Percentiles rank a stretch among this genome's conserved stretches.
Evolutionary conservation across 257 asterid genomes (phyloP).

Genomic region (Nicotiana noctiflora): DNA sequence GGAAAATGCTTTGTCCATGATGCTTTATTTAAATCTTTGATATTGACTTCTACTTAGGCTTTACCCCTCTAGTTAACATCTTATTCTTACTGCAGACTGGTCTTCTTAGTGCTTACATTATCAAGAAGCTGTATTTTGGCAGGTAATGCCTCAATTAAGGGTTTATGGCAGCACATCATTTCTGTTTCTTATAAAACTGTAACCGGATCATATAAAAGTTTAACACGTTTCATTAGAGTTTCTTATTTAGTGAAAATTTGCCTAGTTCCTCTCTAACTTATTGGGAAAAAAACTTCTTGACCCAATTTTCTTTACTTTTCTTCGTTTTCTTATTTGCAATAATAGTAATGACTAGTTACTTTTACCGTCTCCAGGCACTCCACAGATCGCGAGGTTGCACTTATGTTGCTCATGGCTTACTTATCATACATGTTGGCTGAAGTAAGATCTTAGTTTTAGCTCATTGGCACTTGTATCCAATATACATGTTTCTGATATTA

Average conservation of each 20-base stretch:
- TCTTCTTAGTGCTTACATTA: conserved; percentile 36
- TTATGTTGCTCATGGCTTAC: conserved; percentile 48
- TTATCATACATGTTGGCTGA: conserved; percentile 36
- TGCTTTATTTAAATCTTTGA: background rate
- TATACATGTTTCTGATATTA: background rate
- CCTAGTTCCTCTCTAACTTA: background rate
- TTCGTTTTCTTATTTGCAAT: background rate
- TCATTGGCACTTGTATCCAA: background rate
- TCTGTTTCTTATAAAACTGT: background rate
- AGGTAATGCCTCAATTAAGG: conserved; percentile 17
- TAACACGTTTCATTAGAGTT: background rate
- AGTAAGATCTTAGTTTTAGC: conserved; percentile 13
- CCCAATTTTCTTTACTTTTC: background rate
- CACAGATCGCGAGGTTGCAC: conserved; percentile 46
- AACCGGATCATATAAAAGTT: background rate
- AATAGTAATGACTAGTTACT: background rate
- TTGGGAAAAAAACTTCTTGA: background rate
- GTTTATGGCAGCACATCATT: background rate
- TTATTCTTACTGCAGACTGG: conserved; percentile 31
- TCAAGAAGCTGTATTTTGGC: conserved; percentile 39
- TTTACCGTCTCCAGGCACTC: conserved; percentile 27
- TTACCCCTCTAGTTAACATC: background rate
- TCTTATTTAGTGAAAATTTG: background rate
- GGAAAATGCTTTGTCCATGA: background rate
- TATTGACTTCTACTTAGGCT: background rate